phyloP scores from a whole-genome alignment of 176 grass and related monocot genomes.

The Puccinellia tenuiflora region DNA sequence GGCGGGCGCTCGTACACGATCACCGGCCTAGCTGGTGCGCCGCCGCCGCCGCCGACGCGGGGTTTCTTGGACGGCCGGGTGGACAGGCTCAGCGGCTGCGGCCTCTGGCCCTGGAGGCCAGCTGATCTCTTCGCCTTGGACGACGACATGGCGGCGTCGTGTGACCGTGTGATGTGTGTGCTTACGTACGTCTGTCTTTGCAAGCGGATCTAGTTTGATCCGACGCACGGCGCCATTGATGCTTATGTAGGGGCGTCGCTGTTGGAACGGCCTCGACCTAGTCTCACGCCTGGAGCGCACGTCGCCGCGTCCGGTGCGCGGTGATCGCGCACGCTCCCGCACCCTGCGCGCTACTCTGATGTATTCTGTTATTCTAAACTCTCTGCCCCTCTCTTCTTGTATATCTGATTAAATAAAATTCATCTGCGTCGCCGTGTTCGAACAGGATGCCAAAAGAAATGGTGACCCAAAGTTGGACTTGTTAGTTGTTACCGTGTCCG shows the following conservation, averaged over 20 bases:
- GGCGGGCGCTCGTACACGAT: slow-evolving; percentile 50
- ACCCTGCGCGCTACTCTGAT: not conserved
- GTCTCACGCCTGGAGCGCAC: not conserved
- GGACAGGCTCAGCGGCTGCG: slow-evolving; percentile 27
- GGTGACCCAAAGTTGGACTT: not conserved
- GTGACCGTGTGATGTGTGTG: not conserved
- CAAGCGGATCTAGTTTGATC: not conserved
- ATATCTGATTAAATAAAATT: not conserved
- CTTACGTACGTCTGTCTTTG: not conserved
- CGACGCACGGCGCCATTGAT: not conserved
- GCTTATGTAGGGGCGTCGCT: not conserved
- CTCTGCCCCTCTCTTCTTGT: too few species aligned
- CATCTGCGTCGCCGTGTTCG: not conserved
- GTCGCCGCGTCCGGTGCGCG: not conserved
- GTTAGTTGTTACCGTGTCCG: not conserved
- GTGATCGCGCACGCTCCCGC: not conserved
- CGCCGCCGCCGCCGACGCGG: not conserved
- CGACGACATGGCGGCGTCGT: not conserved
- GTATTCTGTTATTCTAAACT: not conserved
- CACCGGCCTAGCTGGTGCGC: slow-evolving; percentile 18
- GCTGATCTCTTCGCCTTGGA: not conserved
- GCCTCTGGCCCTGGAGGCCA: slow-evolving; percentile 24
- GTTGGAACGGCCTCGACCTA: not conserved
- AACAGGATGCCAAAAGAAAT: not conserved
- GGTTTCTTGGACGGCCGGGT: slow-evolving; percentile 9